phyloP scores from a whole-genome alignment of 1,284 basidiomycete genomes.

The Pulveroboletus sp. region DNA sequence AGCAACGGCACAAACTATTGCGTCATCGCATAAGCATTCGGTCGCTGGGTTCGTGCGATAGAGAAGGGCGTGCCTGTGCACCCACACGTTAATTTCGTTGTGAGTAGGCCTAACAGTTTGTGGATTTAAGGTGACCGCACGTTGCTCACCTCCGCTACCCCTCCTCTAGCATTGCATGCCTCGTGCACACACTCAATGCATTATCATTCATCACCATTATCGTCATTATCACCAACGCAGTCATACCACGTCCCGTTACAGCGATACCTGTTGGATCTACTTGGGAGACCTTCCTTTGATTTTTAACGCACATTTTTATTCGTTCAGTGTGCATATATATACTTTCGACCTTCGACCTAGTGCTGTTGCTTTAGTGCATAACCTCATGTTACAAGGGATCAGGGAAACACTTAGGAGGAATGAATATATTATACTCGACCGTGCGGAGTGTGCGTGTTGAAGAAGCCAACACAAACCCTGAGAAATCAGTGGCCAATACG shows the following conservation, averaged over 20 bases:
- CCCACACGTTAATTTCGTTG: conserved; percentile 19
- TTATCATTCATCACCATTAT: background rate
- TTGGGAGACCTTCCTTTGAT: background rate
- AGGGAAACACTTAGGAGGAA: background rate
- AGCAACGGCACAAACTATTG: conserved; percentile 12
- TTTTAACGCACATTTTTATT: conserved; percentile 18
- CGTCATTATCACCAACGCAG: conserved; percentile 3
- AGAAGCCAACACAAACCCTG: background rate
- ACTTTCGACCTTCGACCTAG: conserved; percentile 25
- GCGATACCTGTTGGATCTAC: conserved; percentile 6
- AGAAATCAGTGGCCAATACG: background rate
- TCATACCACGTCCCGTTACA: conserved; percentile 2
- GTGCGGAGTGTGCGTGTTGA: background rate
- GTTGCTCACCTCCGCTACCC: conserved; percentile 13
- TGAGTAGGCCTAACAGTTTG: conserved; percentile 16
- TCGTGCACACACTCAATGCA: conserved; percentile 15
- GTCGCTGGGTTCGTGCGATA: background rate
- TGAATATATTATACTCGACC: conserved; percentile 2
- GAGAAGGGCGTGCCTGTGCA: background rate
- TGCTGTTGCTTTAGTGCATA: conserved; percentile 28
- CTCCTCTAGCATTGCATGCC: conserved; percentile 11
- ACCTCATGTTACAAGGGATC: background rate
- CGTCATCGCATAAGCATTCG: conserved; percentile 23
- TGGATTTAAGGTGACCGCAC: background rate
- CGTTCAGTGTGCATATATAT: conserved; percentile 20